A percentile compares a stretch with the other conserved stretches of the same genome.
These are phyloP conservation scores for Chimonanthus praecox DNA, from an alignment of 164 flowering plant genomes.

Conservation along the genomic window DNA sequence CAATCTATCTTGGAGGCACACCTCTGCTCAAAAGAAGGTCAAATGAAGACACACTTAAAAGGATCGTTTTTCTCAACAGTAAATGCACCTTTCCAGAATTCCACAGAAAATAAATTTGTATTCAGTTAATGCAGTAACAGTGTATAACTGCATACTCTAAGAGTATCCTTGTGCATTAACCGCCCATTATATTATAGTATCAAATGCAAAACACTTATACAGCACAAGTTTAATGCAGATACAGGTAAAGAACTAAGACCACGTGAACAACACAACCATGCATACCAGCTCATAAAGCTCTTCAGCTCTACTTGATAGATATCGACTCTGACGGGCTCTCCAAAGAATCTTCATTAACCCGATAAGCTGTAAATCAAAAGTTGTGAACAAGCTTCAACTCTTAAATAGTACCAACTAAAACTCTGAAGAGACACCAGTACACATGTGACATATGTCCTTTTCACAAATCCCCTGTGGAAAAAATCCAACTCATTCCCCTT, in stretches of 20 bases:
- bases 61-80: background rate
- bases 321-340: slow-evolving; percentile 35
- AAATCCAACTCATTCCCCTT: no score
- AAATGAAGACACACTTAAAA: background rate
- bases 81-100: background rate
- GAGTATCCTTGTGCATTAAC: background rate
- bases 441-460: background rate
- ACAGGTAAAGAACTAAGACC: background rate
- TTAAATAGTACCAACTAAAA: slow-evolving; percentile 12
- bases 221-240: background rate
- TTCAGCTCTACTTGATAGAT: slow-evolving; percentile 58
- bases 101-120: background rate
- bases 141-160: no score
- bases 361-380: slow-evolving; percentile 48
- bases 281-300: slow-evolving; percentile 77
- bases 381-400: slow-evolving; percentile 13
- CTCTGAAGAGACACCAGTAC: background rate
- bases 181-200: background rate
- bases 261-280: background rate
- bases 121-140: background rate
- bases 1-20: background rate
- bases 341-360: slow-evolving; percentile 31
- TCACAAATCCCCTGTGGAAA: no score
- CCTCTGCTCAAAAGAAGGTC: background rate
- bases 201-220: background rate